Conservation (phyloP, 768 basidiomycete species). For the Sistotremastrum suecicum region DNA sequence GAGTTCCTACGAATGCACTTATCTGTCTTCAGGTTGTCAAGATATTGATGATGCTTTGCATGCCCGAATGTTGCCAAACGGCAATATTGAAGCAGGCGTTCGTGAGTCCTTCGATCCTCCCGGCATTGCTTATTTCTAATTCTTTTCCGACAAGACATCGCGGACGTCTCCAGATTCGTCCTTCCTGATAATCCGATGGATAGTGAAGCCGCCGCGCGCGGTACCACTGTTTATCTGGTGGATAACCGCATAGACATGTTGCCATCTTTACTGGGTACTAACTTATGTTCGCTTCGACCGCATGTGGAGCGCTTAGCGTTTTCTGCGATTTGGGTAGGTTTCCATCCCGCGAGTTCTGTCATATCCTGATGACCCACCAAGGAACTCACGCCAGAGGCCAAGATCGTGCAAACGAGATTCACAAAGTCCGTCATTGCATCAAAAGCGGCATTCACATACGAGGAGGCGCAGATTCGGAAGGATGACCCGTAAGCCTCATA, state of each 20-base stretch:
- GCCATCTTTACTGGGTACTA: conserved; percentile 84
- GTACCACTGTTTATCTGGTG: conserved; percentile 95
- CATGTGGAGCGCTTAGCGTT: conserved; percentile 92
- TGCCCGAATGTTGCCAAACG: conserved; percentile 74
- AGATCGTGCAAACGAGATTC: conserved; percentile 83
- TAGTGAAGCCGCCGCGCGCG: conserved; percentile 84
- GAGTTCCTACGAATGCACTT: no score
- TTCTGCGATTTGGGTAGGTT: conserved; percentile 79
- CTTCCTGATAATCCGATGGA: conserved; percentile 92
- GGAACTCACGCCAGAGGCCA: conserved; percentile 82
- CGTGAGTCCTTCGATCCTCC: conserved; percentile 44
- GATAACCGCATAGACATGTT: conserved; percentile 99
- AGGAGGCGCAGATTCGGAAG: conserved; percentile 87
- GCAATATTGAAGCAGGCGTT: conserved; percentile 94
- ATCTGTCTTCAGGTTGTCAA: conserved; percentile 54
- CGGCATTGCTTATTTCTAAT: neutral
- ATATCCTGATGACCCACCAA: conserved; percentile 18
- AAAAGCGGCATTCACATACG: conserved; percentile 94
- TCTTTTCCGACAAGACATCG: conserved; percentile 55
- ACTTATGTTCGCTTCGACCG: conserved; percentile 85
- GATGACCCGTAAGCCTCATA: conserved; percentile 65
- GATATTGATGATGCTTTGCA: conserved; percentile 98
- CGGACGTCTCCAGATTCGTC: conserved; percentile 96
- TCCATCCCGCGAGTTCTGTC: neutral
- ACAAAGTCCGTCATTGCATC: conserved; percentile 95